Evolutionary conservation across 208 protist genomes (phyloP).

Genomic region (Crithidia acanthocephali): DNA sequence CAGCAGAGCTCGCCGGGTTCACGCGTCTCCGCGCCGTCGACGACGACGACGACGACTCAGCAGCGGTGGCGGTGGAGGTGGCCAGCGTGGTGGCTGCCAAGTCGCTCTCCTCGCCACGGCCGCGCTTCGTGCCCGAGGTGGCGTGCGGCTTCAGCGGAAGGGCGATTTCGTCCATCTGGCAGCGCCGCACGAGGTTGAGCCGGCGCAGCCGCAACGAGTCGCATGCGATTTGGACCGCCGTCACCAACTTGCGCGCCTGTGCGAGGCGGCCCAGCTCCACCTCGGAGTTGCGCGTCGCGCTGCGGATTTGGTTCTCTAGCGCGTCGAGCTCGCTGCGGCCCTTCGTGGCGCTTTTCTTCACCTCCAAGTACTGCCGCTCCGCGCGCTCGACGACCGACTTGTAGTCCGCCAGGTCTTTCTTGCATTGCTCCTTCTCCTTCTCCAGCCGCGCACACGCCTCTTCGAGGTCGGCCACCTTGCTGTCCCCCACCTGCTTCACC

Average conservation of each 20-base stretch:
- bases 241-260: slow-evolving; percentile 68
- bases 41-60: background rate
- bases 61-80: background rate
- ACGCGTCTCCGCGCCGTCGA: too few relatives aligned
- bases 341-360: slow-evolving; percentile 41
- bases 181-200: slow-evolving; percentile 74
- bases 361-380: slow-evolving; percentile 49
- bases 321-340: slow-evolving; percentile 51
- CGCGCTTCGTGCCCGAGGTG: slow-evolving; percentile 55
- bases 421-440: slow-evolving; percentile 61
- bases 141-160: slow-evolving; percentile 60
- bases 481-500: slow-evolving; percentile 53
- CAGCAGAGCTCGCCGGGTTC: background rate
- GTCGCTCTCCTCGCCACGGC: slow-evolving; percentile 32
- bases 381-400: slow-evolving; percentile 53
- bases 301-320: slow-evolving; percentile 70
- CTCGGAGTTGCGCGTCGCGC: slow-evolving; percentile 53
- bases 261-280: slow-evolving; percentile 60
- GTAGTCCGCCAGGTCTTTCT: slow-evolving; percentile 64
- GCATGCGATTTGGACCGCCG: slow-evolving; percentile 75
- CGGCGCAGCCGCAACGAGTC: slow-evolving; percentile 83
- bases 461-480: slow-evolving; percentile 43
- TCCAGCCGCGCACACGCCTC: slow-evolving; percentile 42
- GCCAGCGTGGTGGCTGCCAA: background rate
- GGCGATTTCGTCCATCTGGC: slow-evolving; percentile 87